Evolutionary conservation across 2,329 filamentous ascomycete species (phyloP), one percentile per base, ranked within the genome.

Genomic region (Leptographium flavum): DNA sequence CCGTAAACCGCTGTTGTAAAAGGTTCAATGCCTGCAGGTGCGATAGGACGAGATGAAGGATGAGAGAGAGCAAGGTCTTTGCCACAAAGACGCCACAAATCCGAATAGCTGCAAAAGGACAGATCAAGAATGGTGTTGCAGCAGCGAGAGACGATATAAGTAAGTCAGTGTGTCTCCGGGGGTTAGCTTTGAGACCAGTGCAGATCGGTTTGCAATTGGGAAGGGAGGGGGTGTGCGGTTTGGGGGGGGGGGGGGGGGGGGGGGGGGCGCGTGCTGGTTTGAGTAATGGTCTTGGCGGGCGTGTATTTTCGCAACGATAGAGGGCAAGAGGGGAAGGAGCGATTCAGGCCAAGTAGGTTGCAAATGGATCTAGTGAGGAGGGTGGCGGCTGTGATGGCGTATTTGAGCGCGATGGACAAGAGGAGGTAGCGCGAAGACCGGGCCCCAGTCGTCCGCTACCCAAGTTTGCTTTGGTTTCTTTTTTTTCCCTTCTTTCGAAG

Each of bases 321-420:
- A 36, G 30, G 25, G 41, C 13, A 19, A 28, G 30, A 35, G 31
- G 41, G 28, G 32, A 31, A 23, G 31, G 32, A 41, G 39, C 40
- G 40, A 42, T 42, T 42, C 15, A 25, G 30, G 30, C 40, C 40
- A 33, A 32, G 40, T 21, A 31, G 39, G 27, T 41, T 21, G 39
- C 39, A 31, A 31, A 41, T 28, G 40, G 40, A 32, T 42, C 40
- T 42, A 42, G 30, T 42, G 25, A 42, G 40, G 27, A 27, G 27
- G 54, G 40, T 48, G 57, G 60, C 59, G 57, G 59, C 58, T 56
- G 52, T 49, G 55, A 55, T 57, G 57, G 58, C 56, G 57, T 61
- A 60, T 63, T 60, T 60, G 60, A 60, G 54, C 55, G 57, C 55
- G 55, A 57, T 55, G 58, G 53, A 47, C 51, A 15, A 15, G 22